Base-by-base conservation (phyloP, 2,329 filamentous ascomycete genomes). In the Chaetomiaceae sp. region DNA sequence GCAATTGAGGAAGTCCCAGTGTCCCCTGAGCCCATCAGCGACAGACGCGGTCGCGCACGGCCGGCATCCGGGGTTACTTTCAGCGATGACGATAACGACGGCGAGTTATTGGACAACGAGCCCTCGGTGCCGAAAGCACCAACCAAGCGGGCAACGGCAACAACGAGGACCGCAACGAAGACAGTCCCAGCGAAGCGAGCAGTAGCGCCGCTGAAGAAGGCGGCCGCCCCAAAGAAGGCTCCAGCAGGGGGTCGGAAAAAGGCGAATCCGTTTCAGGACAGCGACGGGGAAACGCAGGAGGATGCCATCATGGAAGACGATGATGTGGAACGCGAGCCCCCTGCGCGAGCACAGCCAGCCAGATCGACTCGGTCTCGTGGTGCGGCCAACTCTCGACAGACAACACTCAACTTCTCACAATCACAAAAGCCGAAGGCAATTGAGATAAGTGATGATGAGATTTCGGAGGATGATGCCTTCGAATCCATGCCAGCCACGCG, bases 401-500 rank as follows among this genome's bases (percentile, higher is more conserved):
- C 76, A 1, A 78, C 67, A 37, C 65, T 80, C 21, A 78, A 69
- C 55, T 81, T 81, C 57, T 75, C 74, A 9, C 71, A 77, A 48
- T 61, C 65, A 11, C 65, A 66, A 48, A 61, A 56, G 30, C 58
- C 40, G 7, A 64, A 67, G n/a, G 72, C 74, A n/a, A 63, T 80
- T 14, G 80, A 84, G 62, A 78, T 85, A 49, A 85, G 82, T 56
- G 81, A 84, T 54, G 82, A 86, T 63, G 82, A 84, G 65, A 83
- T 86, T 40, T 81, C 77, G 0, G 80, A 82, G 1, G 79, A 82
- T 38, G 75, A 73, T 48, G 70, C 75, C 0, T 85, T 86, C 65
- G 80, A 84, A 65, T 72, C 78, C 5, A 72, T 75, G 45, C 75
- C 75, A 0, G 58, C 66, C 10, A 67, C 67, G 23, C 67, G 67